Evolutionary conservation across 2,329 filamentous ascomycete genomes (phyloP).

Genomic region (Ophiocordyceps camponoti-floridani): DNA sequence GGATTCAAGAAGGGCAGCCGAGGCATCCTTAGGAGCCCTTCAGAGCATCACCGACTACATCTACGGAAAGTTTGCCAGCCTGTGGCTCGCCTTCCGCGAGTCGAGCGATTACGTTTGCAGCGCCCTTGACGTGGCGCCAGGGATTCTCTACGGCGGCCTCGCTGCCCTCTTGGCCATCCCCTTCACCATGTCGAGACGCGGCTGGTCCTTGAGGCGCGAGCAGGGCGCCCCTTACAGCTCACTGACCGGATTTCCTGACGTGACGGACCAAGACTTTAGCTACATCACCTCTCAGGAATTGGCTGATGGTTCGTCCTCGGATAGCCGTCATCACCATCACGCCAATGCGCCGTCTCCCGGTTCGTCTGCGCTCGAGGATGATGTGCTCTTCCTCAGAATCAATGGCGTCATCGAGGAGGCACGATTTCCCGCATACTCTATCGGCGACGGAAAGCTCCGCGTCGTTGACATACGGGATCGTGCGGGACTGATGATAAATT

Average conservation of each 20-base stretch:
- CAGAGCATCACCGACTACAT: constrained; percentile 42
- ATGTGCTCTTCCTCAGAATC: constrained; percentile 53
- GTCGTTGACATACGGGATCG: constrained; percentile 50
- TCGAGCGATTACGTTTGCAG: constrained; percentile 33
- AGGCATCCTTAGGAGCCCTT: constrained; percentile 46
- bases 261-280: constrained; percentile 61
- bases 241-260: constrained; percentile 32
- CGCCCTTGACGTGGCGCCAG: constrained; percentile 29
- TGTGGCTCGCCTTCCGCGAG: constrained; percentile 27
- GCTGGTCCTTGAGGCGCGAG: constrained; percentile 26
- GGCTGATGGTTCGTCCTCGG: constrained; percentile 21
- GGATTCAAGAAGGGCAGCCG: constrained; percentile 38
- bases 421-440: constrained; percentile 58
- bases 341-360: constrained; percentile 16
- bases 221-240: constrained; percentile 34
- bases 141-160: constrained; percentile 30
- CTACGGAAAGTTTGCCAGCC: constrained; percentile 29
- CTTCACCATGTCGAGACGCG: constrained; percentile 36
- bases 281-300: constrained; percentile 71
- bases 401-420: constrained; percentile 47
- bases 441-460: constrained; percentile 53
- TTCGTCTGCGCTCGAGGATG: constrained; percentile 35
- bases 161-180: constrained; percentile 29
- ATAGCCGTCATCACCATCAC: constrained; percentile 21
- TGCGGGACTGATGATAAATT: constrained; percentile 46